phyloP scores from a whole-genome alignment of 768 basidiomycete genomes.

The Amylocystis lapponica region DNA sequence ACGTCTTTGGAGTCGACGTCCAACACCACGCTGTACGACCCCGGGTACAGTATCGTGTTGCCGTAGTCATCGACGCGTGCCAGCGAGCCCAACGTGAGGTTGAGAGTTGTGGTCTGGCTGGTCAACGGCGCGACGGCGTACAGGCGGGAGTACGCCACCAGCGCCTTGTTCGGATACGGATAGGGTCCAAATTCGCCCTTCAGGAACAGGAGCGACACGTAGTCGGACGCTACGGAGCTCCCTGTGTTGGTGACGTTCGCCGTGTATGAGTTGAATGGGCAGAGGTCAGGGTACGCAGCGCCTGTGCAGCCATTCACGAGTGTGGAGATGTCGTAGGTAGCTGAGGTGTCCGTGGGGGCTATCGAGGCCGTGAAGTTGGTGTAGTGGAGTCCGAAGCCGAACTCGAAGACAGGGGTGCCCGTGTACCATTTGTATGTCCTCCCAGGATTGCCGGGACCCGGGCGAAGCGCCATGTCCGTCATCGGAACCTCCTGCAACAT shows the following conservation, averaged over 20 bases:
- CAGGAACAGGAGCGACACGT: conserved; percentile 48
- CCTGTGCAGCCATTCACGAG: conserved; percentile 27
- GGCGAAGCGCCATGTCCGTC: conserved; percentile 54
- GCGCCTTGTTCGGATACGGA: conserved; percentile 47
- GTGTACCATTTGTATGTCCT: conserved; percentile 57
- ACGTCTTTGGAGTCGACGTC: conserved; percentile 38
- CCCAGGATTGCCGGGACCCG: conserved; percentile 43
- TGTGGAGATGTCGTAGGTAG: conserved; percentile 36
- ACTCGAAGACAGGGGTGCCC: conserved; percentile 45
- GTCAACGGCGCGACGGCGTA: conserved; percentile 25
- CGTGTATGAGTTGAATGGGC: conserved; percentile 43
- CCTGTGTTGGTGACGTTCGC: conserved; percentile 46
- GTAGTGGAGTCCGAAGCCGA: conserved; percentile 50
- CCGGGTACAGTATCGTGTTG: conserved; percentile 39
- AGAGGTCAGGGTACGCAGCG: conserved; percentile 33
- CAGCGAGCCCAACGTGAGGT: conserved; percentile 42
- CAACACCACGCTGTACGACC: conserved; percentile 36
- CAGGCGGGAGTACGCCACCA: conserved; percentile 44
- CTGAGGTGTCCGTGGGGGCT: neutral
- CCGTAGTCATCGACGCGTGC: conserved; percentile 43
- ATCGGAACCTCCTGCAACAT: conserved; percentile 46
- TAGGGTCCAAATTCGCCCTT: conserved; percentile 42
- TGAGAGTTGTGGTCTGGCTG: conserved; percentile 28
- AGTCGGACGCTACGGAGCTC: conserved; percentile 43
- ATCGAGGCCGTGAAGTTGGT: conserved; percentile 41